Evolutionary conservation across 495 filamentous ascomycete genomes (phyloP), one percentile per base, ranked within the genome.

Genomic region (Trichoderma asperelloides): DNA sequence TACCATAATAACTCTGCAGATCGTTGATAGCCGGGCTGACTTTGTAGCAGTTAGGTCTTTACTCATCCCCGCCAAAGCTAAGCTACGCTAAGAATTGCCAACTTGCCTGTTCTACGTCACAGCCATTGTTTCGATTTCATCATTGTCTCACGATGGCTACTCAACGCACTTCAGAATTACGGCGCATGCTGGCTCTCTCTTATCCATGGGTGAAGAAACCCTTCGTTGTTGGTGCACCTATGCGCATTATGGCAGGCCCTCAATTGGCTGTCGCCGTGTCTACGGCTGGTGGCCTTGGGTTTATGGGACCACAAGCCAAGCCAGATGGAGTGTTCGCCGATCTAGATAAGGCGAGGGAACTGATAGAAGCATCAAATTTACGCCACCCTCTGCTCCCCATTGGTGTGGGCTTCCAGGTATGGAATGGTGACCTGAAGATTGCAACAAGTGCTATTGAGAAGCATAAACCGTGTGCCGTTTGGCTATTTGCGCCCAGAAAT

Each of bases 231-330:
- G 74, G 80, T 66, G 90, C 90, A 0, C 91, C 91, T 6, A 92
- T 95, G 89, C 84, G 87, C 55, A 76, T 88, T 33, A 86, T 91
- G 70, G 80, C 90, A 8, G 83, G 85, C 5, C 81, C 93, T 51
- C 89, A 96, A 74, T 85, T 97, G 70, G 93, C 92, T 68, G 84
- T 89, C 68, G 92, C 93, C 43, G 93, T 98, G 68, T 91, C 76
- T 74, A 93, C 92, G 70, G 92, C 94, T n/a, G 94, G 94, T 63
- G 94, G 93, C n/a, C 81, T 98, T 25, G 92, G 94, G 72, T 88
- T 98, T 68, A 88, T 91, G 69, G 97, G 94, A 25, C 94, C 94
- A 13, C 88, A 96, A 69, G 92, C 88, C 2, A 92, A 95, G 84
- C 91, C 94, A 30, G 16, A 74, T 76, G 49, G 78, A 64, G 90